Evolutionary conservation across 1,284 basidiomycete species (phyloP), one percentile per base, ranked within the genome.

Genomic region (Taiwanofungus camphoratus): DNA sequence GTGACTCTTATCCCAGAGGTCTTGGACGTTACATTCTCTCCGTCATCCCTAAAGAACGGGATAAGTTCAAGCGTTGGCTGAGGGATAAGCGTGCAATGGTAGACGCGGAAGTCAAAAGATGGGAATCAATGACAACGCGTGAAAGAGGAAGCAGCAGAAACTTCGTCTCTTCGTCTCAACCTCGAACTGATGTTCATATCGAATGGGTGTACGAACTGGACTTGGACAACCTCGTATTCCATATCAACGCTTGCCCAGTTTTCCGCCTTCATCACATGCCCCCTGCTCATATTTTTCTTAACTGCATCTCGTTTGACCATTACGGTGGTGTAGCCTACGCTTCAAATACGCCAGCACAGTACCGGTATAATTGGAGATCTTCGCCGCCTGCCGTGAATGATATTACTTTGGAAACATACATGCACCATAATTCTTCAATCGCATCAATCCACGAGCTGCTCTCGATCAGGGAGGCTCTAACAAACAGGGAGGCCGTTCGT

Each of bases 121-220:
- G 26, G 9, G 26, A n/a, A 29, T 9, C 26, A 9, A 29, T 8
- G 26, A 29, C 9, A 9, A 29, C 9, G n/a, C 26, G 26, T 9
- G 8, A n/a, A n/a, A 29, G 9, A 29, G 26, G 26, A 8, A 29
- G 8, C 26, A 29, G 8, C 8, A 8, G 26, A 29, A n/a, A 29
- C 9, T 29, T 29, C 26, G n/a, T 29, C 26, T 29, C 26, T 29
- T 9, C 26, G 26, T 9, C 9, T 8, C 26, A 29, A n/a, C 26
- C 26, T n/a, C 8, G 26, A 29, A 34, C 8, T 34, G 36, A 34
- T 8, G 4, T 52, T 22, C n/a, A 9, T n/a, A 56, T 57, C 30
- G 50, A 58, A 31, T 59, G 51, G 49, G 24, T 54, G 6, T 58
- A 59, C 33, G 52, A 53, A 39, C 45, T 59, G 18, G 56, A 59